Evolutionary conservation across 495 filamentous ascomycete species (phyloP), one percentile per base, ranked within the genome.

Genomic region (Cudoniella acicularis): DNA sequence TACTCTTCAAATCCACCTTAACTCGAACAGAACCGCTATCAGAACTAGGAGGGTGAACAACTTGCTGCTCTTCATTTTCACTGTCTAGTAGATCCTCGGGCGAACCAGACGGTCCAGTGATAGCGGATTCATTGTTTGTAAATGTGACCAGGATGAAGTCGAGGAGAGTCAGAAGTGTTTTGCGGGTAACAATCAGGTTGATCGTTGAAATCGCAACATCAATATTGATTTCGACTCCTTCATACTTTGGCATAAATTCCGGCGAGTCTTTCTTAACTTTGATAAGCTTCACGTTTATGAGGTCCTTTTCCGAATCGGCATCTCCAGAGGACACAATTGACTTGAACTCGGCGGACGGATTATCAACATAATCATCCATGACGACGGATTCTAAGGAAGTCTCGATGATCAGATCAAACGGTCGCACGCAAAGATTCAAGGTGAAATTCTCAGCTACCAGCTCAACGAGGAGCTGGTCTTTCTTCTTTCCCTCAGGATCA

Each of bases 91-190:
- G 67, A 61, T 64, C 61, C 1, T 48, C 40, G 10, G 20, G 10
- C 25, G 3, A 6, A 23, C 6, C 10, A 43, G 49, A 8, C 10
- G 57, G 18, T 6, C 20, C 1, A 3, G 8, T 27, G 22, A 45
- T 18, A 4, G 20, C 41, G 20, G 49, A 18, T 17, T 86, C 82
- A 22, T 86, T 85, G 63, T 86, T 89, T 3, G 94, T 89, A 67
- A 98, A 98, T 0, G 94, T 98, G 52, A 92, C 76, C n/a, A 98
- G 83, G 46, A 96, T 83, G 67, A 98, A 98, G 73, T 98, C 94
- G 54, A 98, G 73, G n/a, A 98, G 78, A 0, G 94, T 98, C 59
- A 98, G 79, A 36, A 98, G 78, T 2, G 95, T 98, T 72, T 88
- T 94, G 51, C 95, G 80, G 1, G 94, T 98, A 3, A 98, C 91